phyloP scores from a whole-genome alignment of 306 rosid genomes.

The Psophocarpus tetragonolobus region DNA sequence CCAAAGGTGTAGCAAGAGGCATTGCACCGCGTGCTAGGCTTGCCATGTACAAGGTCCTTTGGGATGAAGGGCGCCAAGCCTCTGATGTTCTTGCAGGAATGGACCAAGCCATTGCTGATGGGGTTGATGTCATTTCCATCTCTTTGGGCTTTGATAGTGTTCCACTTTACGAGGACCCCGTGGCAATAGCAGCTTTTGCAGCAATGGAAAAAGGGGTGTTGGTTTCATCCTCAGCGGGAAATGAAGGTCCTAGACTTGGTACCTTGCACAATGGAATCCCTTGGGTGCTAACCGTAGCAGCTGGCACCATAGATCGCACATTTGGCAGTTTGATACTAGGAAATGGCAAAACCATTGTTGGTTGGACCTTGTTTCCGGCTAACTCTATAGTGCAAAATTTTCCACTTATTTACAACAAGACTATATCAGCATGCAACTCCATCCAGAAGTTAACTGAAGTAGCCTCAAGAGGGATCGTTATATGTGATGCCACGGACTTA shows the following conservation, averaged over 20 bases:
- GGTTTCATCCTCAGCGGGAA: constrained; percentile 46
- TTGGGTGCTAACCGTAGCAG: constrained; percentile 37
- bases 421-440: constrained; percentile 45
- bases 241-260: constrained; percentile 27
- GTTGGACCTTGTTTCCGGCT: constrained; percentile 45
- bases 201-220: constrained; percentile 45
- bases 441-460: not conserved
- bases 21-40: constrained; percentile 40
- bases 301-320: constrained; percentile 41
- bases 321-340: constrained; percentile 41
- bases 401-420: constrained; percentile 36
- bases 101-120: constrained; percentile 45
- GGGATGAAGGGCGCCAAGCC: constrained; percentile 42
- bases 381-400: constrained; percentile 20
- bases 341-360: constrained; percentile 39
- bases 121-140: constrained; percentile 46
- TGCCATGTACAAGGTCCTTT: constrained; percentile 38
- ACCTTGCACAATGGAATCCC: constrained; percentile 46
- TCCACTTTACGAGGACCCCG: constrained; percentile 35
- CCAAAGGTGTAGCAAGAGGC: constrained; percentile 43
- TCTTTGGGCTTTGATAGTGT: constrained; percentile 34
- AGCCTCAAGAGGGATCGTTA: constrained; percentile 20
- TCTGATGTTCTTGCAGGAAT: constrained; percentile 46
- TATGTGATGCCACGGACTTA: constrained; percentile 33
- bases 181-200: constrained; percentile 47